Evolutionary conservation across 2,329 filamentous ascomycete species (phyloP).

Genomic region (Thelonectria discophora): DNA sequence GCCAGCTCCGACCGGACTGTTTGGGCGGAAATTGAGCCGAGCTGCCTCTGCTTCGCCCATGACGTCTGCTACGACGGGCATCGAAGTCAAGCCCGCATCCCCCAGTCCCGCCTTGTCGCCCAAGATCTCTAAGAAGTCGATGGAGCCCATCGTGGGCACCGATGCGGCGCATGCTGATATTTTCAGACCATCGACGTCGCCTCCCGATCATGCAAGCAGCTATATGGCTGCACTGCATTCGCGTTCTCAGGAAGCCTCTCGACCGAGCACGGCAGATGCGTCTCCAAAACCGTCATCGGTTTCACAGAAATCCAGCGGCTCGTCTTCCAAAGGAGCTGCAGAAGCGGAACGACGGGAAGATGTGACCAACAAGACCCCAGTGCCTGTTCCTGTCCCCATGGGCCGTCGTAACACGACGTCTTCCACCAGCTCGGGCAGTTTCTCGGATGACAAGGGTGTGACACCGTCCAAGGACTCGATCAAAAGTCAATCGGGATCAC

Average conservation of each 20-base stretch:
- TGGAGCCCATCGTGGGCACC: conserved; percentile 72
- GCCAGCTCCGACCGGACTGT: conserved; percentile 53
- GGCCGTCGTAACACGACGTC: conserved; percentile 52
- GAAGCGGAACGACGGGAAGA: conserved; percentile 51
- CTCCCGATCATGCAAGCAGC: conserved; percentile 67
- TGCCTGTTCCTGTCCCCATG: conserved; percentile 27
- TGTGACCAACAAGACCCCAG: conserved; percentile 38
- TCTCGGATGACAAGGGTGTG: conserved; percentile 38
- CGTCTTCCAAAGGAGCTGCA: conserved; percentile 57
- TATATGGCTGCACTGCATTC: conserved; percentile 75
- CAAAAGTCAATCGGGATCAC: conserved; percentile 51
- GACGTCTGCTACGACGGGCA: conserved; percentile 57
- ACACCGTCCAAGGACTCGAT: conserved; percentile 49
- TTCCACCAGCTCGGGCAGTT: conserved; percentile 46
- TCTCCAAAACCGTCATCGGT: conserved; percentile 49
- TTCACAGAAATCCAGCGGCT: conserved; percentile 56
- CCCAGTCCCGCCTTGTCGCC: conserved; percentile 48
- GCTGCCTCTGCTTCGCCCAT: conserved; percentile 43
- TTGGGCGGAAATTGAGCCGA: conserved; percentile 59
- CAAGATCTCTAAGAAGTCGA: conserved; percentile 55
- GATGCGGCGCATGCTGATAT: conserved; percentile 74
- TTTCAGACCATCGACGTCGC: conserved; percentile 64
- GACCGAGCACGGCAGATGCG: conserved; percentile 52
- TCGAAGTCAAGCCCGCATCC: conserved; percentile 56
- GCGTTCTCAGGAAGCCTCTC: conserved; percentile 64